These are phyloP conservation scores for Aristolochia fimbriata DNA, from an alignment of 164 flowering plant species.

Conservation along the genomic window DNA sequence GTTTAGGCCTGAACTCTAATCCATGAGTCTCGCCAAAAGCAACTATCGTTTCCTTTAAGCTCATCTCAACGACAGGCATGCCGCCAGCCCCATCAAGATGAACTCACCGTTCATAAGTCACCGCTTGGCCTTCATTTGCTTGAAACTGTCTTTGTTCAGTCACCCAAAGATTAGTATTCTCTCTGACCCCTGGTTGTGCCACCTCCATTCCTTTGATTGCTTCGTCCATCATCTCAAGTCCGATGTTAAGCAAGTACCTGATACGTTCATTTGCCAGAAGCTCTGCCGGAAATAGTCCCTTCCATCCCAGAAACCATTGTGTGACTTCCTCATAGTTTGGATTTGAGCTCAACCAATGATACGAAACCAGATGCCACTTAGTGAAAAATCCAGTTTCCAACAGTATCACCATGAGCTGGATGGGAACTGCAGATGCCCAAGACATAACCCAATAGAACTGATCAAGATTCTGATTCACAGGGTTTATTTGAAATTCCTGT, in stretches of 20 bases:
- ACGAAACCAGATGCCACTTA: slow-evolving; percentile 85
- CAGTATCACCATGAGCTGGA: slow-evolving; percentile 71
- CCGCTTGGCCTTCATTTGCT: slow-evolving; percentile 59
- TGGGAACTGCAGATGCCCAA: slow-evolving; percentile 76
- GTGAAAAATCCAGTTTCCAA: slow-evolving; percentile 68
- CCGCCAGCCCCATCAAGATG: slow-evolving; percentile 27
- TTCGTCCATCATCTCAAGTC: slow-evolving; percentile 77
- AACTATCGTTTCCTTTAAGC: slow-evolving; percentile 70
- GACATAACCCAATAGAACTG: slow-evolving; percentile 70
- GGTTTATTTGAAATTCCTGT: slow-evolving; percentile 75
- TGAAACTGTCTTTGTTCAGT: slow-evolving; percentile 73
- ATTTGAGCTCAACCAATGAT: slow-evolving; percentile 72
- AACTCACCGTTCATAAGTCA: slow-evolving; percentile 32
- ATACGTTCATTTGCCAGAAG: slow-evolving; percentile 70
- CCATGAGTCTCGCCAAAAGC: slow-evolving; percentile 61
- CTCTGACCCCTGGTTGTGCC: slow-evolving; percentile 70
- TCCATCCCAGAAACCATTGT: slow-evolving; percentile 85
- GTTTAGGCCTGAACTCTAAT: slow-evolving; percentile 68
- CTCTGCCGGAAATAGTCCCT: slow-evolving; percentile 53
- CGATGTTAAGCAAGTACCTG: slow-evolving; percentile 51
- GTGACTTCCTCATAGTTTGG: slow-evolving; percentile 78
- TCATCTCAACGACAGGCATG: slow-evolving; percentile 32
- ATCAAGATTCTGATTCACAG: slow-evolving; percentile 68
- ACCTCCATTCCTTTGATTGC: slow-evolving; percentile 70
- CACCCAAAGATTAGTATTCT: slow-evolving; percentile 62